A percentile compares a stretch with the other conserved stretches of the same genome.
Evolutionary conservation across 345 rosid genomes (phyloP).

Genomic region (Pugionium cornutum): DNA sequence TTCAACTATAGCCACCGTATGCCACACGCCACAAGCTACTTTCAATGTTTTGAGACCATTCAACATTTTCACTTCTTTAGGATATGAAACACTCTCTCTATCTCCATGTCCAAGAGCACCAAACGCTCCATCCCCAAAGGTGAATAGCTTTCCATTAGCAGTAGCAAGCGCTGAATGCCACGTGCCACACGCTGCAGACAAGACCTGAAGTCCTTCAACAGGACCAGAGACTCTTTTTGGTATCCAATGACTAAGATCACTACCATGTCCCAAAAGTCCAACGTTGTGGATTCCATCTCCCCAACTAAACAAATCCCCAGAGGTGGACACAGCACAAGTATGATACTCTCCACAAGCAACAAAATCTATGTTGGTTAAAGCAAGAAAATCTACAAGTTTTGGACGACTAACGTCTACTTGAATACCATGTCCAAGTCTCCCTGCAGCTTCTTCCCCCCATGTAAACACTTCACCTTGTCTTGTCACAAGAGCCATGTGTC

Average conservation of each 20-base stretch:
- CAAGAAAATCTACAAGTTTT: slow-evolving; percentile 77
- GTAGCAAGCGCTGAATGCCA: slow-evolving; percentile 95
- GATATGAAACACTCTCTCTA: slow-evolving; percentile 63
- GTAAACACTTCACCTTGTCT: slow-evolving; percentile 97
- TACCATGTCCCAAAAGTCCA: slow-evolving; percentile 89
- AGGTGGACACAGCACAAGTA: slow-evolving; percentile 73
- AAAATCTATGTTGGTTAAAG: slow-evolving; percentile 70
- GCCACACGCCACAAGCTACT: slow-evolving; percentile 98
- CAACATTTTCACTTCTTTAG: slow-evolving; percentile 73
- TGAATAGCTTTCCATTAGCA: slow-evolving; percentile 80
- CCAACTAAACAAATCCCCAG: slow-evolving; percentile 87
- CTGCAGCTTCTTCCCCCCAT: slow-evolving; percentile 99
- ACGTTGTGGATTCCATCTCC: slow-evolving; percentile 85
- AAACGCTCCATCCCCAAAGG: slow-evolving; percentile 91
- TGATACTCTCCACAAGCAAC: slow-evolving; percentile 89
- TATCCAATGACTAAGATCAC: slow-evolving; percentile 85
- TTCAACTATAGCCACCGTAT: slow-evolving; percentile 95
- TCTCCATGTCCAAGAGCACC: slow-evolving; percentile 95
- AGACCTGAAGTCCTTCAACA: slow-evolving; percentile 86
- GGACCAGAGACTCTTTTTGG: slow-evolving; percentile 86
- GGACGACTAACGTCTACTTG: slow-evolving; percentile 70
- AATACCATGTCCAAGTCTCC: slow-evolving; percentile 90
- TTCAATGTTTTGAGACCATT: slow-evolving; percentile 72
- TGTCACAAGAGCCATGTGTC: slow-evolving; percentile 85
- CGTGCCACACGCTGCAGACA: slow-evolving; percentile 82